phyloP scores from a whole-genome alignment of 192 early-diverging fungal species.

The Obelidium mucronatum region DNA sequence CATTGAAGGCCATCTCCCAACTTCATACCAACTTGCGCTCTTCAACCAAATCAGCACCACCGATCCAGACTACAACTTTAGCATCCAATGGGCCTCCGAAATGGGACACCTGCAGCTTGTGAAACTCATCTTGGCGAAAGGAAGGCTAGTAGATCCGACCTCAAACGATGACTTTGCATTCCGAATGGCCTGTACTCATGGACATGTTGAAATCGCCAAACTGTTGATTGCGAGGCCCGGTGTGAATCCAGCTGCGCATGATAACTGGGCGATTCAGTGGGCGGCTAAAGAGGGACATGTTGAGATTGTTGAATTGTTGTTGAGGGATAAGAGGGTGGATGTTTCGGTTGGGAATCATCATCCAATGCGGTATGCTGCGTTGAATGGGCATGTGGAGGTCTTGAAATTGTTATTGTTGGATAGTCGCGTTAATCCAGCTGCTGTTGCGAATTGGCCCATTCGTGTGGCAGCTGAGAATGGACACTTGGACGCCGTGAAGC shows the following conservation, averaged over 20 bases:
- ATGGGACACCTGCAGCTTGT: not conserved
- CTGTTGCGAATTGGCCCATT: constrained; percentile 3
- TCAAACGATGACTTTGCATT: constrained; percentile 1
- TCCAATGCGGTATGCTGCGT: not conserved
- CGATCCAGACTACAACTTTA: too few species aligned
- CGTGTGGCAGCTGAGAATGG: not conserved
- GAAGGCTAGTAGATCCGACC: not conserved
- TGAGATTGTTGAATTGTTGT: too few species aligned
- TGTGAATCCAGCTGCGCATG: not conserved
- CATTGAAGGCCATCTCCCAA: too few species aligned
- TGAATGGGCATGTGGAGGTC: constrained; percentile 10
- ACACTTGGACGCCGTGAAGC: not conserved
- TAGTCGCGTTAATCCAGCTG: not conserved
- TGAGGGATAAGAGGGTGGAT: not conserved
- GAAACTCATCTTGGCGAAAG: too few species aligned
- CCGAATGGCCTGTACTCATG: not conserved
- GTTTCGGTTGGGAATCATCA: not conserved
- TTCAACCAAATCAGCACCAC: too few species aligned
- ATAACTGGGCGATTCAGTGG: not conserved
- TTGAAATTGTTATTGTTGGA: constrained; percentile 13
- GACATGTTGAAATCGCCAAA: not conserved
- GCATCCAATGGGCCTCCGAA: not conserved
- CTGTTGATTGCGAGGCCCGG: not conserved
- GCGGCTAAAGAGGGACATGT: not conserved
- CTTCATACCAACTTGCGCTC: too few species aligned